Evolutionary conservation across 495 filamentous ascomycete genomes (phyloP).

Genomic region (Viridothelium virens): DNA sequence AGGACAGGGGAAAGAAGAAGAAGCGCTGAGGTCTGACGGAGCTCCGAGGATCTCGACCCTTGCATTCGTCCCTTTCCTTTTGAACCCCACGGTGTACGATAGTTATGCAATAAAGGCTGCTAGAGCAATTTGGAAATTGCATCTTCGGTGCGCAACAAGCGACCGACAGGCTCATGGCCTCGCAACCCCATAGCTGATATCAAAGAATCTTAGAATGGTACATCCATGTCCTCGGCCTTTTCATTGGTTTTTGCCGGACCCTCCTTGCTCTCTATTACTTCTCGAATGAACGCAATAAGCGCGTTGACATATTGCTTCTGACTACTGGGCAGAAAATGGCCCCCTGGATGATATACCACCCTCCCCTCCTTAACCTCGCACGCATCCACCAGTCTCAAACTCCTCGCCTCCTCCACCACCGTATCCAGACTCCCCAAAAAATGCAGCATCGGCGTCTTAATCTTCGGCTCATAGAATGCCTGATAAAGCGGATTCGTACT

Average conservation of each 20-base stretch:
- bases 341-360: slow-evolving; percentile 80
- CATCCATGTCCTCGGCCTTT: slow-evolving; percentile 56
- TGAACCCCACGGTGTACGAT: background rate
- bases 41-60: background rate
- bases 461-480: slow-evolving; percentile 66
- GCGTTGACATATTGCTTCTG: slow-evolving; percentile 69
- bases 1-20: slow-evolving; percentile 53
- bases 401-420: slow-evolving; percentile 73
- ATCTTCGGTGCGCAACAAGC: background rate
- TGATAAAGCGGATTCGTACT: slow-evolving; percentile 49
- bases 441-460: slow-evolving; percentile 72
- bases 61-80: background rate
- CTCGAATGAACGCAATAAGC: slow-evolving; percentile 65
- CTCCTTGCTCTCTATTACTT: slow-evolving; percentile 40
- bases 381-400: slow-evolving; percentile 54
- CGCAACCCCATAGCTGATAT: background rate
- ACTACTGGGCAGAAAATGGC: slow-evolving; percentile 77
- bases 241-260: slow-evolving; percentile 35
- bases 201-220: slow-evolving; percentile 48
- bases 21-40: slow-evolving; percentile 19
- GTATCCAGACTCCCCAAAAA: slow-evolving; percentile 79
- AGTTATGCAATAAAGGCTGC: background rate
- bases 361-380: slow-evolving; percentile 51
- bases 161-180: background rate
- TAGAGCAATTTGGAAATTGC: background rate